Evolutionary conservation across 1,284 basidiomycete species (phyloP), one percentile per base, ranked within the genome.

Genomic region (Peniophora sp.): DNA sequence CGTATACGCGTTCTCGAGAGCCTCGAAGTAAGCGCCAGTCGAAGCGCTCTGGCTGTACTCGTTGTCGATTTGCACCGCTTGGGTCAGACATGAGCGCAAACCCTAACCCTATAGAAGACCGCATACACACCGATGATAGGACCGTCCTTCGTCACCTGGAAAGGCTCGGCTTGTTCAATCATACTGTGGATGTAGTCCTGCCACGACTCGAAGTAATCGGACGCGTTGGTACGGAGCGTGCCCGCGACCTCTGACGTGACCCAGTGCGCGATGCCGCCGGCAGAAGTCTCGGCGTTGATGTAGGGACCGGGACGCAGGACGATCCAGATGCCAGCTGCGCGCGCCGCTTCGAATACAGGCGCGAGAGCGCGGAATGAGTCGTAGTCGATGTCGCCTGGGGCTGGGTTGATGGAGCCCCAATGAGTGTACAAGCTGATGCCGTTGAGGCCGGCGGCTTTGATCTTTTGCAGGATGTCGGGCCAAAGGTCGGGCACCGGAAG

Each of bases 271-370:
- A 90, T 80, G 1, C 88, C 88, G 18, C 88, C 88, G 1, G 85
- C 87, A 1, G 84, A 83, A 0, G 86, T 88, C 64, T 92, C 89
- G 0, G 86, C 85, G 55, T 88, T 88, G 68, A 90, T 90, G 62
- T 90, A 84, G 0, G 66, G 70, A 22, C 72, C 72, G 8, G 75
- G 75, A 2, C 75, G 66, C 3, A 77, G 63, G 5, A 75, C 68
- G 42, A 77, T 66, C 57, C 69, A 77, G 17, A 78, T 62, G 2
- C 75, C 75, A 1, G 72, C 68, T 9, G 66, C 60, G 51, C 72
- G 69, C 0, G 72, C 68, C 2, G 69, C 68, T 24, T 73, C 65
- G 50, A 66, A 70, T 65, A 92, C 70, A 2, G 82, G 79, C 55
- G 82, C 72, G n/a, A 91, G 67, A 3, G 83, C 80, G 41, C 88